phyloP scores from a whole-genome alignment of 192 early-diverging fungal species.

The Lobosporangium transversale region DNA sequence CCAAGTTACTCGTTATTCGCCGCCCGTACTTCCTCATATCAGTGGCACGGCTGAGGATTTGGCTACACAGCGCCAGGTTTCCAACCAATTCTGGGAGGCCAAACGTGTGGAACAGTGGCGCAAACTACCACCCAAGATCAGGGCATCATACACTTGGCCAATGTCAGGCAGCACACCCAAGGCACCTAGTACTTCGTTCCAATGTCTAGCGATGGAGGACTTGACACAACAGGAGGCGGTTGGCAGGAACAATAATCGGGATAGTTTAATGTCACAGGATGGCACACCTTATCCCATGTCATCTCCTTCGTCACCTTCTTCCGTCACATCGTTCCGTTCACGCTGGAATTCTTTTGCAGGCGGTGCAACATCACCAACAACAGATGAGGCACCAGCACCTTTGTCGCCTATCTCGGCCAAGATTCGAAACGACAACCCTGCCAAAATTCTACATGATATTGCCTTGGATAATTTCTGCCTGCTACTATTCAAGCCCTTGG shows the following conservation, averaged over 20 bases:
- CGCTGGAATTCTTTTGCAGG: constrained; percentile 30
- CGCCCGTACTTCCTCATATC: constrained; percentile 59
- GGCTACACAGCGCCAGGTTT: constrained; percentile 31
- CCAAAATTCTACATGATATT: constrained; percentile 69
- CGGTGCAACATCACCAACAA: neutral
- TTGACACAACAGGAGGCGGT: constrained; percentile 53
- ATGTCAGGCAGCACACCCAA: constrained; percentile 63
- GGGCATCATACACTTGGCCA: constrained; percentile 81
- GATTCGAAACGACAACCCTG: constrained; percentile 56
- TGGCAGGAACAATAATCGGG: constrained; percentile 6
- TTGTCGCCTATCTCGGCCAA: constrained; percentile 8
- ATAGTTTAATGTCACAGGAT: constrained; percentile 47
- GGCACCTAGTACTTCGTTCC: constrained; percentile 59
- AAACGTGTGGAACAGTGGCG: constrained; percentile 69
- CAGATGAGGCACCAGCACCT: neutral
- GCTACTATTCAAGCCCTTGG: constrained; percentile 70
- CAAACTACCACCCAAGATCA: constrained; percentile 58
- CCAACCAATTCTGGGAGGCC: constrained; percentile 74
- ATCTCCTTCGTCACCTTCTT: constrained; percentile 44
- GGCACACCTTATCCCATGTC: constrained; percentile 34
- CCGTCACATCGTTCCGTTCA: constrained; percentile 44
- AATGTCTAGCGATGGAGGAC: constrained; percentile 67
- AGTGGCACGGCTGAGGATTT: constrained; percentile 16
- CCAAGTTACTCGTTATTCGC: constrained; percentile 70
- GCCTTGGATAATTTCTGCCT: constrained; percentile 83